Conservation (phyloP, 768 basidiomycete genomes). For the Epithele typhae region DNA sequence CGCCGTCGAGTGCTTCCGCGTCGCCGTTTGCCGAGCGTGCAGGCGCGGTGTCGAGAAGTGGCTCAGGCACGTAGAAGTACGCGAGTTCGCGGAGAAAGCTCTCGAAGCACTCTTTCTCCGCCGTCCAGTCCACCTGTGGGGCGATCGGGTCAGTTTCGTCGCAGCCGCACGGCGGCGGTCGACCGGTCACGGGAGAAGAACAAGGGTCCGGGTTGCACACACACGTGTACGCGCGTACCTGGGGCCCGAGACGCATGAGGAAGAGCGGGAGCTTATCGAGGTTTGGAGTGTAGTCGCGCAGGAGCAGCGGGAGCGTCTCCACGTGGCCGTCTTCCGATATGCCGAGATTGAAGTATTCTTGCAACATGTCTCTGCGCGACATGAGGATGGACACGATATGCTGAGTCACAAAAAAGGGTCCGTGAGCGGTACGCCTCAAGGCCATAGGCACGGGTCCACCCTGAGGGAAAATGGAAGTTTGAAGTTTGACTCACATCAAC, state of each 20-base stretch:
- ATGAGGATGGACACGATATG: constrained; percentile 60
- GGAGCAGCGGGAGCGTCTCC: constrained; percentile 75
- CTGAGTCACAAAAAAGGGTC: constrained; percentile 31
- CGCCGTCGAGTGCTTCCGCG: constrained; percentile 26
- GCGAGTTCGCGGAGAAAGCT: constrained; percentile 86
- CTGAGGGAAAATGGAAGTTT: too few relatives aligned
- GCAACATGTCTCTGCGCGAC: constrained; percentile 72
- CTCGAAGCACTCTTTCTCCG: constrained; percentile 81
- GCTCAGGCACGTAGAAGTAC: constrained; percentile 81
- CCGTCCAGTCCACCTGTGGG: constrained; percentile 80
- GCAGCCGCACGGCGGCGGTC: too few relatives aligned
- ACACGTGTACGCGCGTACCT: constrained; percentile 42
- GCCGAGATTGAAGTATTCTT: constrained; percentile 83
- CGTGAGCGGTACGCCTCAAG: too few relatives aligned
- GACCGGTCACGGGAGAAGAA: too few relatives aligned
- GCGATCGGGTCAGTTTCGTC: background rate
- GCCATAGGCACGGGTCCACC: too few relatives aligned
- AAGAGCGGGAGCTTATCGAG: constrained; percentile 87
- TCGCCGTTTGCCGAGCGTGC: background rate
- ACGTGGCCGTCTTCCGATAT: constrained; percentile 66
- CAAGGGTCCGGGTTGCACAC: constrained; percentile 1
- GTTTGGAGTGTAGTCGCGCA: constrained; percentile 87
- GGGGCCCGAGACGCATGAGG: constrained; percentile 88
- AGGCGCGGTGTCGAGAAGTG: constrained; percentile 25
- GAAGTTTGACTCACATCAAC: constrained; percentile 53